Evolutionary conservation across 2,329 filamentous ascomycete species (phyloP).

Genomic region (Colletotrichum incanum): DNA sequence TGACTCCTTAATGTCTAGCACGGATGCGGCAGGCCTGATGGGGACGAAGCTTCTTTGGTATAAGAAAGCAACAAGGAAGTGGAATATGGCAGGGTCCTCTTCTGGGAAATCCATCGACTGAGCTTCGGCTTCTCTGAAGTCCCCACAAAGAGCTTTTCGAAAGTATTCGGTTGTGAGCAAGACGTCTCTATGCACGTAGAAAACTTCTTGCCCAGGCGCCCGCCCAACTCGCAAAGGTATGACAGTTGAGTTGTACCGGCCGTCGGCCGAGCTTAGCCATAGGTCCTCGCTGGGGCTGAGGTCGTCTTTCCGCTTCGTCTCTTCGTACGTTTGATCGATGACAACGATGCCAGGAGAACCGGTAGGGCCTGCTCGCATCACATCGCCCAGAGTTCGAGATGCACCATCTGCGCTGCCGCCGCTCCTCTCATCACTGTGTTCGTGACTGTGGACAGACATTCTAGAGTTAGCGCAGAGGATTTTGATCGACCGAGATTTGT

Average conservation of each 20-base stretch:
- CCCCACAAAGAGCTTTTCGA: constrained; percentile 63
- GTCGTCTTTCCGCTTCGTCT: constrained; percentile 50
- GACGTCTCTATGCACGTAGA: constrained; percentile 65
- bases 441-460: constrained; percentile 27
- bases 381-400: constrained; percentile 54
- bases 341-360: constrained; percentile 57
- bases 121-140: constrained; percentile 62
- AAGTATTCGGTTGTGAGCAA: constrained; percentile 65
- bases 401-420: neutral
- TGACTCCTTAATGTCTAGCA: constrained; percentile 55
- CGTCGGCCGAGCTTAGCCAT: constrained; percentile 66
- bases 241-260: constrained; percentile 62
- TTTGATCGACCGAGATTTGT: constrained; percentile 10
- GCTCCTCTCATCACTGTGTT: constrained; percentile 7
- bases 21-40: constrained; percentile 60
- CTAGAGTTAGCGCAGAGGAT: neutral
- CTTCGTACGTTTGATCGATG: constrained; percentile 54
- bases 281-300: constrained; percentile 62
- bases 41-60: constrained; percentile 65
- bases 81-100: constrained; percentile 66
- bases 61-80: constrained; percentile 66
- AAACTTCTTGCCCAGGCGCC: constrained; percentile 59
- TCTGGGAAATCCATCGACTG: constrained; percentile 66
- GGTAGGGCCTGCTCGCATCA: constrained; percentile 58
- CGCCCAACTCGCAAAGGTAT: constrained; percentile 62